Base-by-base conservation (phyloP, 352 stramenopile genomes). In the Pythium rishiriense region DNA sequence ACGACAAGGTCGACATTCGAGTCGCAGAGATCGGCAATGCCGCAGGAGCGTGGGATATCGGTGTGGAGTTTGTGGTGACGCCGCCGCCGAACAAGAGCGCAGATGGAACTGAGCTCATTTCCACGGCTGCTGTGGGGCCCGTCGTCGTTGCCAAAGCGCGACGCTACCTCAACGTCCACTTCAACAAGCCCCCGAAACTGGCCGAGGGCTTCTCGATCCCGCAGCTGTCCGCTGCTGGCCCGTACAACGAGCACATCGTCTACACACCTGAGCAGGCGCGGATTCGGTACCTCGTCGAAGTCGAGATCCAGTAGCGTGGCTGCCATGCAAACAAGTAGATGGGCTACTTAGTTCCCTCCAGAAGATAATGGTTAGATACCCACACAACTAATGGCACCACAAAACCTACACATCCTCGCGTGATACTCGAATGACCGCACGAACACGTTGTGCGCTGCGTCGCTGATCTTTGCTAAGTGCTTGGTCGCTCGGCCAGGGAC, bases 211-310 rank as follows among this genome's bases (percentile, higher is more conserved):
- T 51, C 31, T 45, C 53, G 17, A 28, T 69, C 0, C 19, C 37
- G 3, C 15, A 57, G 37, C 62, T 49, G 6, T 52, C 35, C 0
- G 39, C 9, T 3, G 39, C 12, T 4, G 31, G 39, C 46, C 24
- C 58, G 55, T 69, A 69, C 47, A 64, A 69, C 48, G 62, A 69
- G 24, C 54, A 64, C 41, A 54, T 69, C 31, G 62, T 69, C 28
- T 64, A 64, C 24, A 4, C 46, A 4, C 41, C 54, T 0, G 46
- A 62, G 37, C 62, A 69, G 21, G 55, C 46, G 2, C 48, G 62
- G 24, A 54, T 69, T 37, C 62, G 62, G 10, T 69, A 69, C 48
- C 22, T 69, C 21, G 62, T 69, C n/a, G 54, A 69, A 22, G 53
- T 69, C 5, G 62, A 69, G 19, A 22, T 50, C 4, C n/a, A 11